Percentiles rank a stretch among this genome's conserved stretches.
Conservation (phyloP, 2,329 filamentous ascomycete species). For the Colletotrichum graminicola region DNA sequence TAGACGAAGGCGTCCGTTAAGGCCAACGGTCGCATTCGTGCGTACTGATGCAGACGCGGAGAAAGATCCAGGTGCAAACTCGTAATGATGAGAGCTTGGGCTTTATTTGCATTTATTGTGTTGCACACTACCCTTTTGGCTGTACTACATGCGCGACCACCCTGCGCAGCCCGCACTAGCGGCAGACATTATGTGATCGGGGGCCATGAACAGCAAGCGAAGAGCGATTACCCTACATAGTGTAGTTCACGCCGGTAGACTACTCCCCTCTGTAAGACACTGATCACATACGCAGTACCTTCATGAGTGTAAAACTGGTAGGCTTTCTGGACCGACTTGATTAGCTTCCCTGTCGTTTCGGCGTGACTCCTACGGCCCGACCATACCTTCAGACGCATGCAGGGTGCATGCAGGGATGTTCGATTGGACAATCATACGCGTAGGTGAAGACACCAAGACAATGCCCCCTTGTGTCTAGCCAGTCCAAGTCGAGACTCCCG, state of each 20-base stretch:
- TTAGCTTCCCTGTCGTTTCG: background rate
- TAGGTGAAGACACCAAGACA: background rate
- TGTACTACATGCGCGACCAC: constrained; percentile 4
- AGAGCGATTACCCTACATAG: background rate
- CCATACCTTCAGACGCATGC: background rate
- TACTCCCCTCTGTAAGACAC: background rate
- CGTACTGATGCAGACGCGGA: background rate
- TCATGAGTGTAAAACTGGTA: background rate
- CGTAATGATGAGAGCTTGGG: background rate
- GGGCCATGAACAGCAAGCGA: constrained; percentile 25
- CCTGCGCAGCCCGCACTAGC: constrained; percentile 25
- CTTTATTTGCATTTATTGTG: background rate
- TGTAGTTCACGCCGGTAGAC: background rate
- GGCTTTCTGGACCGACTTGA: background rate
- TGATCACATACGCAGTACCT: background rate
- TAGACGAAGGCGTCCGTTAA: background rate
- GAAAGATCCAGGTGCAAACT: background rate
- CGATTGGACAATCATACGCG: background rate
- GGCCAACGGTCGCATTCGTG: background rate
- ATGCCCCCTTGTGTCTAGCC: background rate
- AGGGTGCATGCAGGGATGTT: background rate
- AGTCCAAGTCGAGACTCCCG: background rate
- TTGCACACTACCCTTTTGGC: background rate
- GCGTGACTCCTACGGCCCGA: background rate
- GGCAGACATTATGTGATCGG: constrained; percentile 33